A percentile compares a stretch with the other conserved stretches of the same genome.
Conservation (phyloP, 306 rosid species). For the Quercus glauca region DNA sequence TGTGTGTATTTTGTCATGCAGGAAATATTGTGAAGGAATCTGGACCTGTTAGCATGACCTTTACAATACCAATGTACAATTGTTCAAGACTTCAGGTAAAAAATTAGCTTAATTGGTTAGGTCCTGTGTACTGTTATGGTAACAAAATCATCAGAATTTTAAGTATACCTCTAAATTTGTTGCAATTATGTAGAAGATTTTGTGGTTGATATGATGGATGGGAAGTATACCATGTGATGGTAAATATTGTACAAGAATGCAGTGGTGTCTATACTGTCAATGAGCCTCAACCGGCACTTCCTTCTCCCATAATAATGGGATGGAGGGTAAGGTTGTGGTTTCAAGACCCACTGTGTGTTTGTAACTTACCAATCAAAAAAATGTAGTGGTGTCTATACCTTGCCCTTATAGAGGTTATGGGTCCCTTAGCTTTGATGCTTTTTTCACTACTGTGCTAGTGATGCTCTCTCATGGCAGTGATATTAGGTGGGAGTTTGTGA, state of each 20-base stretch:
- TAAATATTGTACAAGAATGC: not conserved
- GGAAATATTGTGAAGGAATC: conserved; percentile 93
- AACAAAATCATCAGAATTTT: not conserved
- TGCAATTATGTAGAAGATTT: conserved; percentile 10
- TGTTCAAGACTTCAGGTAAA: conserved; percentile 83
- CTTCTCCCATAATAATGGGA: too few species aligned
- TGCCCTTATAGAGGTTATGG: not conserved
- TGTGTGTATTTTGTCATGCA: conserved; percentile 26
- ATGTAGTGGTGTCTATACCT: not conserved
- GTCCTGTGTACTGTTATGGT: not conserved
- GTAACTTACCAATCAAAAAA: too few species aligned
- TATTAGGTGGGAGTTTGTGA: not conserved
- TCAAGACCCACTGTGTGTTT: too few species aligned
- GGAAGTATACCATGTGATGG: not conserved
- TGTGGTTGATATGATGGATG: not conserved
- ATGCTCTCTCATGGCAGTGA: not conserved
- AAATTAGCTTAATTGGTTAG: conserved; percentile 4
- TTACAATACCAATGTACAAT: conserved; percentile 87
- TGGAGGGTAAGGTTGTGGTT: too few species aligned
- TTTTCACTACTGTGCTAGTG: not conserved
- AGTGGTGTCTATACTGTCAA: not conserved
- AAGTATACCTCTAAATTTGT: not conserved
- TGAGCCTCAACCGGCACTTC: too few species aligned
- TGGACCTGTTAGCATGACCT: conserved; percentile 95
- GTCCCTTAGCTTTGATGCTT: not conserved